These are phyloP conservation scores for Sphaerulina populicola DNA, from an alignment of 2,329 filamentous ascomycete genomes.

Conservation along the genomic window DNA sequence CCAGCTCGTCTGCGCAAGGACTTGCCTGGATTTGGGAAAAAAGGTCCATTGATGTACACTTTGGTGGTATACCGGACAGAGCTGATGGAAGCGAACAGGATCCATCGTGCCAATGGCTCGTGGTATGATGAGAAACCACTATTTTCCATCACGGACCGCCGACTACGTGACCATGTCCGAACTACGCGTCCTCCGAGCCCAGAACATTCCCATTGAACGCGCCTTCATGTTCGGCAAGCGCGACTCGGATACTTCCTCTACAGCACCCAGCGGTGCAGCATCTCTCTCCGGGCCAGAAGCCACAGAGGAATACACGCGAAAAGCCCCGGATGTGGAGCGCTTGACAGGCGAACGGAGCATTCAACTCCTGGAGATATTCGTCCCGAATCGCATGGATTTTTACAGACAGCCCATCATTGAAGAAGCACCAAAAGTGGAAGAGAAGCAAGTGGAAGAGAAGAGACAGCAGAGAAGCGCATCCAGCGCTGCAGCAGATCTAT, in stretches of 20 bases:
- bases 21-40: conserved; percentile 45
- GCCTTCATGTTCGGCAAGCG: conserved; percentile 39
- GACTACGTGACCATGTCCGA: conserved; percentile 45
- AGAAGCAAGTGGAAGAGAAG: conserved; percentile 11
- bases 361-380: conserved; percentile 42
- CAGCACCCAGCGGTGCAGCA: not conserved
- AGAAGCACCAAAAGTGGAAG: conserved; percentile 11
- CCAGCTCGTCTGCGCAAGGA: conserved; percentile 47
- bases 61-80: not conserved
- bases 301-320: conserved; percentile 17
- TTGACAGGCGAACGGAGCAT: conserved; percentile 39
- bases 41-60: conserved; percentile 30
- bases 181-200: conserved; percentile 39
- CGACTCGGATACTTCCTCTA: conserved; percentile 4
- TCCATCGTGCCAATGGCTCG: conserved; percentile 45
- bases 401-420: conserved; percentile 38
- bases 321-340: conserved; percentile 32
- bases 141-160: conserved; percentile 45
- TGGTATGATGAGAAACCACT: conserved; percentile 49
- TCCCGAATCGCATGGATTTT: conserved; percentile 43
- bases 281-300: conserved; percentile 6
- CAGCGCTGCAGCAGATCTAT: conserved; percentile 26
- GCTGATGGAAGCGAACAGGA: conserved; percentile 34
- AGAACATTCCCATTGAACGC: conserved; percentile 40
- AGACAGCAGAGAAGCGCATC: conserved; percentile 14